Conservation (phyloP, 73 alveolate species). For the Effrenium voratum region DNA sequence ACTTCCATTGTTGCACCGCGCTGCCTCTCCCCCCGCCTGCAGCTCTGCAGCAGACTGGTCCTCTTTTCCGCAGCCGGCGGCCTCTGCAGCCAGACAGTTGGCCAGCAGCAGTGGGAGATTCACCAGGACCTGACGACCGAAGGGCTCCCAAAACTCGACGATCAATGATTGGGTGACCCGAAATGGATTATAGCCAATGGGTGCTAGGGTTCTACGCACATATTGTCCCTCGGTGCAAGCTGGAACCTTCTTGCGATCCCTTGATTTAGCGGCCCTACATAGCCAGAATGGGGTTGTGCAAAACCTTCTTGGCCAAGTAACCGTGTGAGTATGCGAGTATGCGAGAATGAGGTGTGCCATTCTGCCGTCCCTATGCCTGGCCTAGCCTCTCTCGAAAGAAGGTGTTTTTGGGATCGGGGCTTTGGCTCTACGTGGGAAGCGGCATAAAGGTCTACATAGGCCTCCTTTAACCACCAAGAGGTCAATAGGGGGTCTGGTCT, state of each 20-base stretch:
- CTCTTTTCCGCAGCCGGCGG: slow-evolving; percentile 7
- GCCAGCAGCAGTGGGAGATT: not conserved
- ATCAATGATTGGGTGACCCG: not conserved
- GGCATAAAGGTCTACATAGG: too few relatives aligned
- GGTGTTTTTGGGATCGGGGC: too few relatives aligned
- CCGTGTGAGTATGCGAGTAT: too few relatives aligned
- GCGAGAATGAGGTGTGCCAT: too few relatives aligned
- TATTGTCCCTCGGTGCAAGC: too few relatives aligned
- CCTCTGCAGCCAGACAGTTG: slow-evolving; percentile 21
- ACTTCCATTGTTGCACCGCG: not conserved
- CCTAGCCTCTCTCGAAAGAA: too few relatives aligned
- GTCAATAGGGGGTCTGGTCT: too few relatives aligned
- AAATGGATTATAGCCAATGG: too few relatives aligned
- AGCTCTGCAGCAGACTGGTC: not conserved
- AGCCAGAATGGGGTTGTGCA: not conserved
- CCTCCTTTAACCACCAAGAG: too few relatives aligned
- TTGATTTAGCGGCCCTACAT: not conserved
- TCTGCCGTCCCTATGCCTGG: too few relatives aligned
- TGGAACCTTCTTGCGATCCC: not conserved
- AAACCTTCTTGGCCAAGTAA: not conserved
- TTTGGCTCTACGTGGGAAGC: too few relatives aligned
- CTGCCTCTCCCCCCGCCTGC: not conserved
- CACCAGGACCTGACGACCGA: not conserved
- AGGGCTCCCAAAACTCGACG: not conserved
- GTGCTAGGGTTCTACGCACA: too few relatives aligned